Evolutionary conservation across 176 grass and related monocot species (phyloP).

Genomic region (Ensete ventricosum): DNA sequence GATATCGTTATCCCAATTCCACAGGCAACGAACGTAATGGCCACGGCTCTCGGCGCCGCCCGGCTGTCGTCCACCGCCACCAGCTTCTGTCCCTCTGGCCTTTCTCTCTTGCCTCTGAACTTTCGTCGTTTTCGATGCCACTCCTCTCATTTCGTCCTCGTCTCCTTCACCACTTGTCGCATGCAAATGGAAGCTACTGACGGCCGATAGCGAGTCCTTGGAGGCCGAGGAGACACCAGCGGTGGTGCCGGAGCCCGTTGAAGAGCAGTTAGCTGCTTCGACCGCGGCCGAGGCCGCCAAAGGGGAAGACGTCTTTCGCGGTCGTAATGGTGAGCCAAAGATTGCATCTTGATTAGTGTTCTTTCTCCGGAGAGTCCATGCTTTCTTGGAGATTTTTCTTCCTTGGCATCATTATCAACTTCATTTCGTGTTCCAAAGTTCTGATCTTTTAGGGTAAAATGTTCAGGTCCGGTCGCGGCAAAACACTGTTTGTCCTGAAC

Average conservation of each 20-base stretch:
- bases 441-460: neutral
- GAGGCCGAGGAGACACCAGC: slow-evolving; percentile 13
- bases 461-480: slow-evolving; percentile 25
- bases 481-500: slow-evolving; percentile 27
- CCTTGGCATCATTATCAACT: neutral
- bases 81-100: slow-evolving; percentile 24
- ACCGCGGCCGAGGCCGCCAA: slow-evolving; percentile 27
- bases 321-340: slow-evolving; percentile 61
- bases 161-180: slow-evolving; percentile 11
- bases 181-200: slow-evolving; percentile 31
- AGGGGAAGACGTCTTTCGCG: slow-evolving; percentile 82
- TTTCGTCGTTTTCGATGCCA: neutral
- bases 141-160: neutral
- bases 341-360: neutral
- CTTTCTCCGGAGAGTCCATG: slow-evolving; percentile 3
- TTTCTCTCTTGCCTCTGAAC: neutral
- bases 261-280: slow-evolving; percentile 51
- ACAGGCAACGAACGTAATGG: neutral
- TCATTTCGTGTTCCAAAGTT: neutral
- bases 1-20: too few species aligned
- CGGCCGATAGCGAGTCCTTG: neutral
- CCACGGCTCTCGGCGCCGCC: slow-evolving; percentile 26
- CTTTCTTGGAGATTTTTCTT: slow-evolving; percentile 1
- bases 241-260: slow-evolving; percentile 46
- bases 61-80: slow-evolving; percentile 35